Conservation (phyloP, 768 basidiomycete genomes). For the Podaxis sp. region DNA sequence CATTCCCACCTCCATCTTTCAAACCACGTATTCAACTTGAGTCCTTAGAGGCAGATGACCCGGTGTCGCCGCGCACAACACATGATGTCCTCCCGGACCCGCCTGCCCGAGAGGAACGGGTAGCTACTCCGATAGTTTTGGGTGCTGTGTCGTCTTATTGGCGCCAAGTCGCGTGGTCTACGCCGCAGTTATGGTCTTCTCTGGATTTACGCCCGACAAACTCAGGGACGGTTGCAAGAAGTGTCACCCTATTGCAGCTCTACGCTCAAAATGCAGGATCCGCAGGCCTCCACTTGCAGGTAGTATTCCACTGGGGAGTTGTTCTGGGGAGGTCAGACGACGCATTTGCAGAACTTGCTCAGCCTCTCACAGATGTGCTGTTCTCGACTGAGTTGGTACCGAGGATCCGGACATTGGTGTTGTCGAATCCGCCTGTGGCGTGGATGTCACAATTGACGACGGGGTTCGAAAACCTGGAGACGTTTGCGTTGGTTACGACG, state of each 20-base stretch:
- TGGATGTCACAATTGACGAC: background rate
- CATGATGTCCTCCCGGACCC: background rate
- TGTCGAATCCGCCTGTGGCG: background rate
- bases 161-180: conserved; percentile 8
- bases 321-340: background rate
- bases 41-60: background rate
- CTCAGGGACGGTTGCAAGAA: background rate
- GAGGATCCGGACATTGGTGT: background rate
- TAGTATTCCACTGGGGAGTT: background rate
- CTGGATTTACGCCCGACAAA: background rate
- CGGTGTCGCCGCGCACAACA: no score
- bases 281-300: background rate
- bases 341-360: background rate
- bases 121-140: background rate
- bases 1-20: background rate
- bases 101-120: background rate
- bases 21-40: background rate
- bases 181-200: background rate
- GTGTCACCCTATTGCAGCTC: background rate
- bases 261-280: background rate
- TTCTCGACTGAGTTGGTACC: no score
- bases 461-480: background rate
- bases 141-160: conserved; percentile 3
- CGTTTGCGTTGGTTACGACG: background rate
- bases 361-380: background rate